phyloP scores from a whole-genome alignment of 257 asterid genomes.

The Solanum arcanum region DNA sequence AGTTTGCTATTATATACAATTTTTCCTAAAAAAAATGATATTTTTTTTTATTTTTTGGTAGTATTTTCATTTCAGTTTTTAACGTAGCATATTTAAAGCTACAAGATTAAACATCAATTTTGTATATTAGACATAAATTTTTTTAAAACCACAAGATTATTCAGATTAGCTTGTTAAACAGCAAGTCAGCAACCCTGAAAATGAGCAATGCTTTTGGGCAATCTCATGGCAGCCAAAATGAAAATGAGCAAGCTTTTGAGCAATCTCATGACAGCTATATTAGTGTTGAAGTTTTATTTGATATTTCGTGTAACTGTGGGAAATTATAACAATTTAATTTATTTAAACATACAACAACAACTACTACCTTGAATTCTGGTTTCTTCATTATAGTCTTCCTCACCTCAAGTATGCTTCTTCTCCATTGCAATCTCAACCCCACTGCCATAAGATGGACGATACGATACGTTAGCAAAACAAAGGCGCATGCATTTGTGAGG shows the following conservation, averaged over 20 bases:
- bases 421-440: constrained; percentile 27
- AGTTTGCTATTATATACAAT: too few species aligned
- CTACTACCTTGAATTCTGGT: neutral
- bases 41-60: too few species aligned
- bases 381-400: neutral
- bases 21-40: too few species aligned
- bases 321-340: neutral
- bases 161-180: neutral
- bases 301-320: neutral
- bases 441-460: neutral
- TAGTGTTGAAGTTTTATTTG: neutral
- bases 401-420: constrained; percentile 30
- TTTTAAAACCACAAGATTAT: neutral
- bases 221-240: neutral
- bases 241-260: neutral
- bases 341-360: neutral
- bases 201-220: neutral
- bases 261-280: neutral
- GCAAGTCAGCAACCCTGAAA: neutral
- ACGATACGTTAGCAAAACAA: neutral
- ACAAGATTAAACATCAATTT: fast-evolving
- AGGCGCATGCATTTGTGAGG: neutral
- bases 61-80: too few species aligned
- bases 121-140: too few species aligned
- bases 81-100: too few species aligned